These are phyloP conservation scores for Diaporthe nobilis DNA, from an alignment of 2,329 filamentous ascomycete genomes.

Conservation along the genomic window DNA sequence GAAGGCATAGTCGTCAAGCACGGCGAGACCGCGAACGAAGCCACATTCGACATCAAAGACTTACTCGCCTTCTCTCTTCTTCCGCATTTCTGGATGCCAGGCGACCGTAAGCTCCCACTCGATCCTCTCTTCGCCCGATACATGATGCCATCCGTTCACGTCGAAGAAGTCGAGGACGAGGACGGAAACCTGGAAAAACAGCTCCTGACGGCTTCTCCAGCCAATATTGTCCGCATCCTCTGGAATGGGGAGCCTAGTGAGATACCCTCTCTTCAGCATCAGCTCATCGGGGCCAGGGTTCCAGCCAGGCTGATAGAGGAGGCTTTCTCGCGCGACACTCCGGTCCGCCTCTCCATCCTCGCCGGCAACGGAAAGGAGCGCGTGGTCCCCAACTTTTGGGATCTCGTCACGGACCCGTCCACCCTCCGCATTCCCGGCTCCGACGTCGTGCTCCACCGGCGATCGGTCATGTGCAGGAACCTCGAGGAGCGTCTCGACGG, in stretches of 20 bases:
- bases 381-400: not conserved
- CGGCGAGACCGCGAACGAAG: not conserved
- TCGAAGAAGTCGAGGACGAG: not conserved
- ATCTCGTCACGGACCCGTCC: not conserved
- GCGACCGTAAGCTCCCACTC: not conserved
- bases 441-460: not conserved
- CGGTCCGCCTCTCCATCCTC: not conserved
- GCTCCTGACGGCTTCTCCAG: not conserved
- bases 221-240: not conserved
- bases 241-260: not conserved
- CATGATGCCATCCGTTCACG: not conserved
- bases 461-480: not conserved
- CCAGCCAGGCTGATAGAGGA: not conserved
- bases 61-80: not conserved
- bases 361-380: slow-evolving; percentile 5
- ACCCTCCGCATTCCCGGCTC: not conserved
- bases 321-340: not conserved
- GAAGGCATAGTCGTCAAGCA: not conserved
- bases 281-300: not conserved
- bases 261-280: not conserved
- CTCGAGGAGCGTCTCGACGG: not conserved
- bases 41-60: not conserved
- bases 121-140: not conserved
- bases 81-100: not conserved
- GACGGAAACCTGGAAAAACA: not conserved